Percentiles rank a stretch among this genome's conserved stretches.
Conservation (phyloP, 164 flowering plant genomes). For the Nymphaea colorata region DNA sequence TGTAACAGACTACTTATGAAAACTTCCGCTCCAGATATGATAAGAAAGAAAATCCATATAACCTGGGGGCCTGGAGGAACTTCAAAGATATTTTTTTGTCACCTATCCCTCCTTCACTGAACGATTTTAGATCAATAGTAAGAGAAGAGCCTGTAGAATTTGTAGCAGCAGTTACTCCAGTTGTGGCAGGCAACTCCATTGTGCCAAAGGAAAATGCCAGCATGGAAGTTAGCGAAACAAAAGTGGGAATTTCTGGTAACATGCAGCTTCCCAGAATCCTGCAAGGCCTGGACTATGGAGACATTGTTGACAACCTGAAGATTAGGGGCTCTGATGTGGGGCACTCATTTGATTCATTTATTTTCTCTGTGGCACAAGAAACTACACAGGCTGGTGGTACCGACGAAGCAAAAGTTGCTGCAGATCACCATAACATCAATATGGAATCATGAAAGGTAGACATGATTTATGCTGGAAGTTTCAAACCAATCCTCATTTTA, state of each 20-base stretch:
- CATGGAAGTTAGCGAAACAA: constrained; percentile 30
- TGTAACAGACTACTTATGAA: constrained; percentile 81
- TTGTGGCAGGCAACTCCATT: constrained; percentile 15
- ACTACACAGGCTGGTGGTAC: neutral
- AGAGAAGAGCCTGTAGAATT: constrained; percentile 21
- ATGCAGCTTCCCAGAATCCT: constrained; percentile 49
- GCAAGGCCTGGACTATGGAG: constrained; percentile 44
- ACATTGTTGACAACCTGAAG: constrained; percentile 40
- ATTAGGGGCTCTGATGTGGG: constrained; percentile 23
- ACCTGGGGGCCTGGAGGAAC: constrained; percentile 41
- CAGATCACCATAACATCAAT: neutral
- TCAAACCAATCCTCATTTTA: too few species aligned
- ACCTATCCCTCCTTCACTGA: constrained; percentile 48
- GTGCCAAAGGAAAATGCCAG: constrained; percentile 54
- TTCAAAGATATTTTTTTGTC: constrained; percentile 40
- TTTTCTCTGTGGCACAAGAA: constrained; percentile 3
- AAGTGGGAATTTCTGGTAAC: neutral
- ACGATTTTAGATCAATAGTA: constrained; percentile 45
- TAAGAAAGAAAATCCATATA: constrained; percentile 72
- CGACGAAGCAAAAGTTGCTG: neutral
- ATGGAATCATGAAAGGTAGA: neutral
- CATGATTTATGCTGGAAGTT: too few species aligned
- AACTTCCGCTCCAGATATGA: constrained; percentile 89
- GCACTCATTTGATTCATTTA: constrained; percentile 16
- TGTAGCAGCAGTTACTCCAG: constrained; percentile 12